Evolutionary conservation across 2,329 filamentous ascomycete genomes (phyloP), one percentile per base, ranked within the genome.

Genomic region (Ceratocystis cubensis): DNA sequence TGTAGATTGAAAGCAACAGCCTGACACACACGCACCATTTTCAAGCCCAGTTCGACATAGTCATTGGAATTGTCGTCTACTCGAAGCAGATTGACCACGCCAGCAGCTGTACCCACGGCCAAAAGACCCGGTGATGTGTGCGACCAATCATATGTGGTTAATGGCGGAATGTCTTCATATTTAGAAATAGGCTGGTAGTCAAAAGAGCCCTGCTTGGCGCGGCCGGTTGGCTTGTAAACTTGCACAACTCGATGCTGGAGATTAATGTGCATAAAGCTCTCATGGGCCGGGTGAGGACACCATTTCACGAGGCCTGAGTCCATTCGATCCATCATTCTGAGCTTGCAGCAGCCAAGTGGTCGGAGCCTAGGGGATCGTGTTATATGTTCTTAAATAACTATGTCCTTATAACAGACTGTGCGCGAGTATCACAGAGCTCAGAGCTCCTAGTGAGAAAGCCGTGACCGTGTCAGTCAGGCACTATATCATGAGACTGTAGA

Each of bases 1-100:
- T 79, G 80, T 2, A 83, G 85, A 72, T 86, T 93, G 76, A 94
- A 91, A 2, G 89, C 86, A 50, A 94, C 88, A 0, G 89, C 88
- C 71, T 93, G 90, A 71, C 88, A 93, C 56, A 87, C 87, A 57
- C 90, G 83, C 65, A 88, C 84, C 73, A 91, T 84, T 73, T 89
- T 90, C 61, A 91, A 82, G 22, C 84, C 83, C 68, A 91, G 84
- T 63, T 88, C 84, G 62, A 84, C 73, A 70, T 83, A 83, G 44
- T 81, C 82, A 71, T 83, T 90, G 64, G 81, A 86, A 70, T 84
- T 82, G 70, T 89, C 85, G 72, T 91, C 85, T 61, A 94, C 82
- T 69, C 86, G 82, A 66, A 94, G 76, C 22, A 95, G 77, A 69
- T 88, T 87, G 69, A 91, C 88, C 66, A 91, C 84, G 62, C 90